A percentile compares a stretch with the other conserved stretches of the same genome.
phyloP scores from a whole-genome alignment of 2,329 filamentous ascomycete genomes.

The Ophiostoma triangulosporum region DNA sequence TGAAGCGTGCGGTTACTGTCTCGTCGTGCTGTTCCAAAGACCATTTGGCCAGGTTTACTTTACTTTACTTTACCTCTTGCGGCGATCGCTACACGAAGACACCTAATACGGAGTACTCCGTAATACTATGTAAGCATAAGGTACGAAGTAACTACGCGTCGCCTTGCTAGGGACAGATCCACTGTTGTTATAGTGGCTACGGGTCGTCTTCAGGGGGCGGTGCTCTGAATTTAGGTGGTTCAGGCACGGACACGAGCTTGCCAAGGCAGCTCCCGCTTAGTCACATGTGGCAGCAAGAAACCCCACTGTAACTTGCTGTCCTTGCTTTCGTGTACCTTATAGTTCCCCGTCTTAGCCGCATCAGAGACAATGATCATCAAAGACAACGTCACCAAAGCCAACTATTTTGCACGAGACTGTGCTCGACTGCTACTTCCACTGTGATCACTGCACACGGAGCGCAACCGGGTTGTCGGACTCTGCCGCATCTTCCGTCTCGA shows the following conservation, averaged over 20 bases:
- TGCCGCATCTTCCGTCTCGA: not conserved
- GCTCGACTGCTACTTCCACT: not conserved
- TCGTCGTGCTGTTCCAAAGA: not conserved
- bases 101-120: not conserved
- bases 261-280: not conserved
- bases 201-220: not conserved
- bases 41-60: conserved; percentile 7
- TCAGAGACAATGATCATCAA: not conserved
- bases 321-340: not conserved
- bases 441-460: not conserved
- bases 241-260: not conserved
- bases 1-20: not conserved
- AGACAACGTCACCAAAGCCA: not conserved
- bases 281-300: not conserved
- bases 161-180: no score
- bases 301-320: not conserved
- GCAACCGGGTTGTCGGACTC: not conserved
- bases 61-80: no score
- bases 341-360: not conserved
- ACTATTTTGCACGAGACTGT: not conserved
- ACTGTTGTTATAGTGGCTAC: not conserved
- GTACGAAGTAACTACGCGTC: no score
- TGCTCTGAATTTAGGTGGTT: not conserved
- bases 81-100: not conserved
- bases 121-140: no score